Evolutionary conservation across 2,329 filamentous ascomycete species (phyloP), one percentile per base, ranked within the genome.

Genomic region (Chaetomiaceae sp.): DNA sequence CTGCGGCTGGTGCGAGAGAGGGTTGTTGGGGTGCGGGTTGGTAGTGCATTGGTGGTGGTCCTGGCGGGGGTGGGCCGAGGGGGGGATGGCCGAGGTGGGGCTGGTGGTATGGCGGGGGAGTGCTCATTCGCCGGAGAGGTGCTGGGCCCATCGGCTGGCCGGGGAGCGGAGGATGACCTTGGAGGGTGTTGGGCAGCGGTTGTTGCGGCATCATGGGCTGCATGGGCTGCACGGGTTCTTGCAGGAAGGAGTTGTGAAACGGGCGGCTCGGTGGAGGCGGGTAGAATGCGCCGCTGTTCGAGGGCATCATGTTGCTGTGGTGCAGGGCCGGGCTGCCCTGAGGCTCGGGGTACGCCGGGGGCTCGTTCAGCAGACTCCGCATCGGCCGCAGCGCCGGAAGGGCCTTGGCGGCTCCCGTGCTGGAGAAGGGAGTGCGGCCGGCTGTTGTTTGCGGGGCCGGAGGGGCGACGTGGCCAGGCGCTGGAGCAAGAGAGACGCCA

Each of bases 371-470:
- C 51, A 55, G 63, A 62, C 51, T 59, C 20, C 69, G 66, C 33
- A 73, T 58, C 4, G 71, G 69, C 7, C 70, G 69, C 34, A 72
- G 63, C 12, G 69, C 65, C 2, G 69, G 68, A 27, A 67, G 68
- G n/a, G 60, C 64, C 37, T 60, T 68, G 14, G 59, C 52, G 29
- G 51, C 54, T n/a, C 57, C 61, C 20, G 66, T 62, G 54, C 50
- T 64, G 7, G 66, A 65, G 44, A 72, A 72, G 1, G 70, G 68
- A 19, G 66, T 69, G 6, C 69, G 56, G 36, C 51, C 47, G 12
- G 37, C 15, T 3, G 39, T 5, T 8, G 38, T 3, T 12, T 51
- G 51, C 17, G 43, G 23, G 14, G 33, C 43, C 23, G 54, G 56
- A 17, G n/a, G 23, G 23, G 51, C 19, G 15, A 33, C 27, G 20